These are phyloP conservation scores for Salix suchowensis DNA, from an alignment of 345 rosid species.

Conservation along the genomic window DNA sequence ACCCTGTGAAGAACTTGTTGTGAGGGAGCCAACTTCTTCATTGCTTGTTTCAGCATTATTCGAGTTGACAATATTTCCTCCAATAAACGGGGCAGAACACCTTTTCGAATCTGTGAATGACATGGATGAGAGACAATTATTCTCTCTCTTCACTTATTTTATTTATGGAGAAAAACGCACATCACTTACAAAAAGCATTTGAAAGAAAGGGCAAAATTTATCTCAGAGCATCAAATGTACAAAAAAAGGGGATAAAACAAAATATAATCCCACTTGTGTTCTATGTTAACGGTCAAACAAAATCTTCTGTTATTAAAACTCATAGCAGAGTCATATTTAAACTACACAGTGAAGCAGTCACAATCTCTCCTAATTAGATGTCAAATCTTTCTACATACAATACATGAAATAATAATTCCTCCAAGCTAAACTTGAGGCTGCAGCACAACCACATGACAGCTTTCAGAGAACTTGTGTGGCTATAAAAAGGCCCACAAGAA, in stretches of 20 bases:
- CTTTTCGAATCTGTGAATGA: conserved; percentile 57
- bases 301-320: too few species aligned
- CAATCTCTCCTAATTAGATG: too few species aligned
- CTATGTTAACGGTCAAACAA: too few species aligned
- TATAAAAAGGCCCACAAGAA: background rate
- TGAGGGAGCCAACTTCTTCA: conserved; percentile 78
- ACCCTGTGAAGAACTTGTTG: conserved; percentile 84
- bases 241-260: too few species aligned
- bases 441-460: background rate
- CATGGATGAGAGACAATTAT: background rate
- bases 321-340: too few species aligned
- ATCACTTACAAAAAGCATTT: too few species aligned
- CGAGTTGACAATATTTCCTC: conserved; percentile 95
- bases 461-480: background rate
- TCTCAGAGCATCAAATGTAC: too few species aligned
- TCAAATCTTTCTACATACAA: too few species aligned
- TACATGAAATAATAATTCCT: background rate
- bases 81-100: conserved; percentile 75
- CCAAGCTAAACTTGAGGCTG: background rate
- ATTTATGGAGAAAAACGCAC: conserved; percentile 1
- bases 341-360: too few species aligned
- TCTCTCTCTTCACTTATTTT: background rate
- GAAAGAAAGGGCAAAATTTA: background rate
- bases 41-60: conserved; percentile 87
- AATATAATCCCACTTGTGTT: too few species aligned